phyloP scores from a whole-genome alignment of 2,329 filamentous ascomycete genomes.

The Alternaria sp. region DNA sequence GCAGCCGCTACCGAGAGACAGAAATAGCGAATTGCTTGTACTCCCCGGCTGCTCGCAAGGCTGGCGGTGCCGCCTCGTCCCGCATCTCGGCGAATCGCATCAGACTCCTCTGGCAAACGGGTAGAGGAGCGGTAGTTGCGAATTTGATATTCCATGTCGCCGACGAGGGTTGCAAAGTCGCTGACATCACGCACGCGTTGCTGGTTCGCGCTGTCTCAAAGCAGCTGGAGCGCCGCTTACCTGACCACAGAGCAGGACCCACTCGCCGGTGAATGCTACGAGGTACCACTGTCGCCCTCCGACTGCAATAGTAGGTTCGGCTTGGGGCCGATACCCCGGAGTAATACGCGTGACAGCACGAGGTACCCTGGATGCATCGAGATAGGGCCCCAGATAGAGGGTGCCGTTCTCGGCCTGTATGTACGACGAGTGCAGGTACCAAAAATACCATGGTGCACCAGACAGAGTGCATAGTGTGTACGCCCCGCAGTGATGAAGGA shows the following conservation, averaged over 20 bases:
- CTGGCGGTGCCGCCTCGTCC: constrained; percentile 11
- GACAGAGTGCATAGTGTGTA: constrained; percentile 13
- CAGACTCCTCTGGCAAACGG: background rate
- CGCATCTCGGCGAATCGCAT: constrained; percentile 15
- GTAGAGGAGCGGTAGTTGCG: constrained; percentile 4
- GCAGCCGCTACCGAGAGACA: background rate
- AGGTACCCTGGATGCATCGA: constrained; percentile 4
- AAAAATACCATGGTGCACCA: background rate
- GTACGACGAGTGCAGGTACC: constrained; percentile 1
- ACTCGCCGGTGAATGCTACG: constrained; percentile 5
- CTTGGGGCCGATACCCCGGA: background rate
- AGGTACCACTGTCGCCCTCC: background rate
- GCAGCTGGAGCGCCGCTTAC: constrained; percentile 3
- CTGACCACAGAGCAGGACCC: background rate
- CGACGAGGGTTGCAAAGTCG: background rate
- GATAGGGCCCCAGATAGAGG: background rate
- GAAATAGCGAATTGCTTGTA: constrained; percentile 2
- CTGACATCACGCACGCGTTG: constrained; percentile 1
- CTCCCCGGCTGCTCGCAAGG: constrained; percentile 1
- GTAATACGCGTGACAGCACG: constrained; percentile 8
- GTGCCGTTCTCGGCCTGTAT: background rate
- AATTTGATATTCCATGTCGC: background rate
- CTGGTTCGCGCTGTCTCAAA: constrained; percentile 8
- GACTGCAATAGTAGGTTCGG: background rate
- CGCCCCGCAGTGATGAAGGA: constrained; percentile 9